phyloP scores from a whole-genome alignment of 2,329 filamentous ascomycete species.

The Sclerotinia borealis region DNA sequence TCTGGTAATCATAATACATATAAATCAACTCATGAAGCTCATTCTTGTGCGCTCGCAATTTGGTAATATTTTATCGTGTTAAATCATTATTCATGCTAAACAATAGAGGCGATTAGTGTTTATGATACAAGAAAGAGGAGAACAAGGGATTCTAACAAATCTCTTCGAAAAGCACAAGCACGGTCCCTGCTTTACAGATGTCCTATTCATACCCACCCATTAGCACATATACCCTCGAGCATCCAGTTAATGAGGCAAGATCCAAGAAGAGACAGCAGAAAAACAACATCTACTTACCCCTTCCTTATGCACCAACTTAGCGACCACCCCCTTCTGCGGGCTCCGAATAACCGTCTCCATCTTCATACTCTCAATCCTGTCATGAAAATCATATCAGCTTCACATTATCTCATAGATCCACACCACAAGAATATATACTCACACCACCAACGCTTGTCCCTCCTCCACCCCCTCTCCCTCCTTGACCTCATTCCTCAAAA shows the following conservation, averaged over 20 bases:
- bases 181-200: conserved; percentile 71
- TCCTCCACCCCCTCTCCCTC: conserved; percentile 80
- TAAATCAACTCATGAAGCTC: not conserved
- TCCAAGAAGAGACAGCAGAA: not conserved
- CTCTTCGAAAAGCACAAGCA: conserved; percentile 66
- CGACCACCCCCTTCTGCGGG: conserved; percentile 64
- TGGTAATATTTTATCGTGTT: not conserved
- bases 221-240: not conserved
- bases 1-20: not conserved
- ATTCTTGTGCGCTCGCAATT: not conserved
- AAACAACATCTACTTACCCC: conserved; percentile 53
- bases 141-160: conserved; percentile 6
- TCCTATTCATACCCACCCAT: conserved; percentile 43
- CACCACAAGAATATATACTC: conserved; percentile 35
- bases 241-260: not conserved
- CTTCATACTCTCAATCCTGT: conserved; percentile 78
- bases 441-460: conserved; percentile 81
- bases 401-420: not conserved
- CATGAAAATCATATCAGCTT: conserved; percentile 24
- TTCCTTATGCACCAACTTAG: conserved; percentile 67
- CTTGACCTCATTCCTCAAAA: conserved; percentile 79
- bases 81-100: not conserved
- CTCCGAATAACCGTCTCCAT: conserved; percentile 82
- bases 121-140: not conserved
- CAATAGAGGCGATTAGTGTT: not conserved